Percentiles rank a stretch among this genome's conserved stretches.
phyloP scores from a whole-genome alignment of 2,329 filamentous ascomycete species.

The Clonostachys rhizophaga region DNA sequence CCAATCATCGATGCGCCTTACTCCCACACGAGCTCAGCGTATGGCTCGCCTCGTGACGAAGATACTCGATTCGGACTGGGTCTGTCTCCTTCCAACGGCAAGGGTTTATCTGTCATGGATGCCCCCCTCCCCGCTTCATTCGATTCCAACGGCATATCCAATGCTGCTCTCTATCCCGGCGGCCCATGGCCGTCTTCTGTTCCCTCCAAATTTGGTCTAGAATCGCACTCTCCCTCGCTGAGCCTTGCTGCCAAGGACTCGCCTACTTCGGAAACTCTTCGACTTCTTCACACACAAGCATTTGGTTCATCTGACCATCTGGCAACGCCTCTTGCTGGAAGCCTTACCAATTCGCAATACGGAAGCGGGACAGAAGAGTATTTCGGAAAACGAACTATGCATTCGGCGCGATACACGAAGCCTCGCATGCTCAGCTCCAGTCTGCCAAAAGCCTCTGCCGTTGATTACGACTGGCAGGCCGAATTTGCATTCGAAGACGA shows the following conservation, averaged over 20 bases:
- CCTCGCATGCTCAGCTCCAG: slow-evolving; percentile 65
- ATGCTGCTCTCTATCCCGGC: slow-evolving; percentile 72
- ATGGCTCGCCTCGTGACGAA: slow-evolving; percentile 80
- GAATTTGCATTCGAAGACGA: slow-evolving; percentile 67
- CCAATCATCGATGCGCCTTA: slow-evolving; percentile 56
- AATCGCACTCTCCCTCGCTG: slow-evolving; percentile 76
- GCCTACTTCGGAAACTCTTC: slow-evolving; percentile 59
- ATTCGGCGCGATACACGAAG: slow-evolving; percentile 61
- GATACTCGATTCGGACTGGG: slow-evolving; percentile 61
- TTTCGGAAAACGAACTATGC: slow-evolving; percentile 68
- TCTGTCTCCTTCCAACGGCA: slow-evolving; percentile 70
- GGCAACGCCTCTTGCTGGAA: slow-evolving; percentile 37
- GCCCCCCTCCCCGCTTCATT: slow-evolving; percentile 91
- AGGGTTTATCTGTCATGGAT: slow-evolving; percentile 82
- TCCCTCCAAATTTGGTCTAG: slow-evolving; percentile 84
- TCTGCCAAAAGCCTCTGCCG: slow-evolving; percentile 58
- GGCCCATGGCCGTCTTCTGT: slow-evolving; percentile 90
- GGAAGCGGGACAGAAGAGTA: slow-evolving; percentile 49
- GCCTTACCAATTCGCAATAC: slow-evolving; percentile 47
- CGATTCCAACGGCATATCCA: slow-evolving; percentile 91
- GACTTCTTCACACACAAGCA: slow-evolving; percentile 61
- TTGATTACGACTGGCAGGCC: slow-evolving; percentile 59
- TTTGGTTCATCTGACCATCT: slow-evolving; percentile 65
- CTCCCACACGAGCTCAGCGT: slow-evolving; percentile 54
- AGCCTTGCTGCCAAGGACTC: slow-evolving; percentile 51